These are phyloP conservation scores for Lagerstroemia speciosa DNA, from an alignment of 345 rosid genomes.

Conservation along the genomic window DNA sequence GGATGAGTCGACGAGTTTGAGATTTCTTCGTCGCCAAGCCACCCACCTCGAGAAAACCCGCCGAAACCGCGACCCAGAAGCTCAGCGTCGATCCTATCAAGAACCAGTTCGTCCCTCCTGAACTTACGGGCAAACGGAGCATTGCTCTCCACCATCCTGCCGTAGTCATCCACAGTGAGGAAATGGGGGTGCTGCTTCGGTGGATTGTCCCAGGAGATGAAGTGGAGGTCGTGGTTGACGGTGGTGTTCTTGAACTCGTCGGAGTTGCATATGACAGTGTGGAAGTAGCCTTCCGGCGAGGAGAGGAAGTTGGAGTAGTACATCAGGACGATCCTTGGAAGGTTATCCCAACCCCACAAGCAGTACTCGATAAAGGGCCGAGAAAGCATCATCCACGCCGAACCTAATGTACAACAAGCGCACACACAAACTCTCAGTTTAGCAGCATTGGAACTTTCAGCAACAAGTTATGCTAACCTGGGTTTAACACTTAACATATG, in stretches of 20 bases:
- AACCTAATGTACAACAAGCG: constrained; percentile 33
- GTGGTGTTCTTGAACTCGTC: constrained; percentile 61
- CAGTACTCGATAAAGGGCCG: constrained; percentile 73
- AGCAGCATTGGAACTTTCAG: too few species aligned
- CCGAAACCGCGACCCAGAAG: constrained; percentile 45
- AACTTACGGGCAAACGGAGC: constrained; percentile 87
- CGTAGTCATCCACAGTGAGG: constrained; percentile 49
- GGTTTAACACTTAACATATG: too few species aligned
- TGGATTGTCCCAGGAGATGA: constrained; percentile 91
- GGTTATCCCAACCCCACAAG: constrained; percentile 89
- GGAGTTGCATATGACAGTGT: constrained; percentile 80
- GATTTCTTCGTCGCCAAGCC: constrained; percentile 31
- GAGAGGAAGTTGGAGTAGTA: constrained; percentile 86
- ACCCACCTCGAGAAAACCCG: constrained; percentile 57
- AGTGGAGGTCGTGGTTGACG: constrained; percentile 86
- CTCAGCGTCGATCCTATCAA: constrained; percentile 75
- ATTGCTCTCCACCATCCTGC: constrained; percentile 61
- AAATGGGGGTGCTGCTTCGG: constrained; percentile 91
- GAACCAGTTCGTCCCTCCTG: constrained; percentile 47
- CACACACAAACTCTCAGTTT: constrained; percentile 1
- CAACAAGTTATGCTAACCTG: too few species aligned
- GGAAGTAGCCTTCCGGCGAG: constrained; percentile 90
- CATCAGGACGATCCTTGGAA: constrained; percentile 75
- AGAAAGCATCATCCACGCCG: constrained; percentile 94
- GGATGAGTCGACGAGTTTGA: constrained; percentile 5